phyloP scores from a whole-genome alignment of 805 yeast species.

The Wickerhamomyces sydowiorum region DNA sequence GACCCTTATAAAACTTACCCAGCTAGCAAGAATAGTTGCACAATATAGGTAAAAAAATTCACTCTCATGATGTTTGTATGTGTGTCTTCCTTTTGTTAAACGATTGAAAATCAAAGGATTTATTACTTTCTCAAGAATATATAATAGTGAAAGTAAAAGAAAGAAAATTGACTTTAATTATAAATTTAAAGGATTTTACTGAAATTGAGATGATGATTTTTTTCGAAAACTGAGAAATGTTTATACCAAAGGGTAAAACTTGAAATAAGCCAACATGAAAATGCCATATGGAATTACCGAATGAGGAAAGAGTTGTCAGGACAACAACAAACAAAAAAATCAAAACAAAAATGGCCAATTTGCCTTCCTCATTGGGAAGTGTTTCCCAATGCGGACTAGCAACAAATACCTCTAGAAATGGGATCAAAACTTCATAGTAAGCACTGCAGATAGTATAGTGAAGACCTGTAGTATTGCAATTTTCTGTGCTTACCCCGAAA shows the following conservation, averaged over 20 bases:
- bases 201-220: neutral
- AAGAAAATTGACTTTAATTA: neutral
- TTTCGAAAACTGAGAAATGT: neutral
- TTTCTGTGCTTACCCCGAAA: too few species aligned
- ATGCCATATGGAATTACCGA: neutral
- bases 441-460: neutral
- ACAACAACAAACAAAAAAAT: neutral
- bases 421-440: neutral
- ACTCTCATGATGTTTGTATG: constrained; percentile 3
- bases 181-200: neutral
- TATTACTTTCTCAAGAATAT: neutral
- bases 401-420: neutral
- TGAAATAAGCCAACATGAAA: neutral
- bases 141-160: neutral
- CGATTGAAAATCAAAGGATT: neutral
- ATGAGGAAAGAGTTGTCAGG: neutral
- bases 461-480: neutral
- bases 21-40: constrained; percentile 13
- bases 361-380: neutral
- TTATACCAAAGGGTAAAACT: neutral
- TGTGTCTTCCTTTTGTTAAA: neutral
- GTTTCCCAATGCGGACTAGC: neutral
- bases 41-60: constrained; percentile 5
- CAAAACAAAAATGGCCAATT: neutral
- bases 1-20: constrained; percentile 8